Conservation (phyloP, 2,329 filamentous ascomycete genomes). For the Chaetomium sp. region DNA sequence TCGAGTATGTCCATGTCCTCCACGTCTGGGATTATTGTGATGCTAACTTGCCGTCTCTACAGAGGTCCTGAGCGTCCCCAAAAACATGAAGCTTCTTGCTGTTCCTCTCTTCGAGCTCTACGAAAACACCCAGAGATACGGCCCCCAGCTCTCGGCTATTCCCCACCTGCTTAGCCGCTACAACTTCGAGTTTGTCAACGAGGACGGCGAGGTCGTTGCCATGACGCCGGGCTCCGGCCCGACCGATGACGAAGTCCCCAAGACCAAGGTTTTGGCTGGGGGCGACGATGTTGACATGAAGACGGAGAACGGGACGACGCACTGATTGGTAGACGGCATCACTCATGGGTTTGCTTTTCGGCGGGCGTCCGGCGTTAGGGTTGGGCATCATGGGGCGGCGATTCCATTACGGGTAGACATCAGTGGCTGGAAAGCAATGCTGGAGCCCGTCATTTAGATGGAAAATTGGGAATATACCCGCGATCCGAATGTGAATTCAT, state of each 20-base stretch:
- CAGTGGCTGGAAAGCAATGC: neutral
- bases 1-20: constrained; percentile 64
- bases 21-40: neutral
- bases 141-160: constrained; percentile 93
- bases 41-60: constrained; percentile 33
- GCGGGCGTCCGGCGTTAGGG: constrained; percentile 25
- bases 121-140: constrained; percentile 93
- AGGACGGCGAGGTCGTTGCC: constrained; percentile 83
- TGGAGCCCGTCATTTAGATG: constrained; percentile 1
- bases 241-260: constrained; percentile 60
- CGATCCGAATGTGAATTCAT: constrained; percentile 29
- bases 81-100: constrained; percentile 99
- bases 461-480: neutral
- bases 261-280: constrained; percentile 67
- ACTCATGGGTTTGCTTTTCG: constrained; percentile 1
- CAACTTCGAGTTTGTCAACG: constrained; percentile 97
- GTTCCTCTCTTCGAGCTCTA: constrained; percentile 97
- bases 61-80: constrained; percentile 95
- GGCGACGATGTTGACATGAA: constrained; percentile 64
- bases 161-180: constrained; percentile 93
- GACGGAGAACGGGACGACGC: constrained; percentile 39
- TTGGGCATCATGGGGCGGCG: constrained; percentile 2
- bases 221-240: constrained; percentile 74
- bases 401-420: neutral
- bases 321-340: constrained; percentile 22